A percentile compares a stretch with the other conserved stretches of the same genome.
phyloP scores from a whole-genome alignment of 495 filamentous ascomycete species.

The Apodospora peruviana region DNA sequence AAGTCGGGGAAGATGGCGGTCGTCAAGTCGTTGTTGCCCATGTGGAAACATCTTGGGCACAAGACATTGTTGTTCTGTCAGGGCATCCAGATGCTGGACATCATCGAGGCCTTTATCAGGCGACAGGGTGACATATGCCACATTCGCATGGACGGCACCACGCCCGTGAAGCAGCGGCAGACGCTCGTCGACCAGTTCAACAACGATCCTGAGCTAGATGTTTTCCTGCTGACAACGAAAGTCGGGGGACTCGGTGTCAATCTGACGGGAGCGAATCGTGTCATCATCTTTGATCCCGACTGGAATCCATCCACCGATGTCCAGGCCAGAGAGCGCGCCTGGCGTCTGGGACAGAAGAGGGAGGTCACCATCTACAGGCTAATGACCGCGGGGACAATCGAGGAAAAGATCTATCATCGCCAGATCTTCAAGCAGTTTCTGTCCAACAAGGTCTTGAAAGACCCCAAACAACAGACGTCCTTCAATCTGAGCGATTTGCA shows the following conservation, averaged over 20 bases:
- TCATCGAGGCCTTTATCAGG: constrained; percentile 74
- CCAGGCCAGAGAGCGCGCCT: constrained; percentile 93
- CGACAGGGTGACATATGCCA: constrained; percentile 65
- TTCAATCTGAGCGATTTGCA: constrained; percentile 84
- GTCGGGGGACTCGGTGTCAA: constrained; percentile 93
- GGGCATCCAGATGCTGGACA: constrained; percentile 87
- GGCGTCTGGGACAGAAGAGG: constrained; percentile 89
- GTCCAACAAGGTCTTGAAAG: constrained; percentile 86
- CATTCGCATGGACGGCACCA: constrained; percentile 88
- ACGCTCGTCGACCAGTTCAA: constrained; percentile 89
- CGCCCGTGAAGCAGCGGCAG: constrained; percentile 76
- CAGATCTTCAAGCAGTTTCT: constrained; percentile 97
- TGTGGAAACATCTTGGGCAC: constrained; percentile 83
- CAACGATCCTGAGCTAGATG: constrained; percentile 64
- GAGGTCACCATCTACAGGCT: constrained; percentile 92
- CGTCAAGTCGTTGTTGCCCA: constrained; percentile 70
- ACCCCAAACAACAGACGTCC: constrained; percentile 81
- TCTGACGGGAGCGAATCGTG: constrained; percentile 86
- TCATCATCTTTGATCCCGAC: constrained; percentile 96
- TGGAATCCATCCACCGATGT: constrained; percentile 96
- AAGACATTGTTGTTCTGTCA: constrained; percentile 91
- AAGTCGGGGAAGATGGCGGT: constrained; percentile 96
- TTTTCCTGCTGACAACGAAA: constrained; percentile 91
- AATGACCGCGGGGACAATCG: constrained; percentile 95
- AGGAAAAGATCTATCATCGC: constrained; percentile 98